phyloP scores from a whole-genome alignment of 2,329 filamentous ascomycete genomes.

The Scedosporium dehoogii region DNA sequence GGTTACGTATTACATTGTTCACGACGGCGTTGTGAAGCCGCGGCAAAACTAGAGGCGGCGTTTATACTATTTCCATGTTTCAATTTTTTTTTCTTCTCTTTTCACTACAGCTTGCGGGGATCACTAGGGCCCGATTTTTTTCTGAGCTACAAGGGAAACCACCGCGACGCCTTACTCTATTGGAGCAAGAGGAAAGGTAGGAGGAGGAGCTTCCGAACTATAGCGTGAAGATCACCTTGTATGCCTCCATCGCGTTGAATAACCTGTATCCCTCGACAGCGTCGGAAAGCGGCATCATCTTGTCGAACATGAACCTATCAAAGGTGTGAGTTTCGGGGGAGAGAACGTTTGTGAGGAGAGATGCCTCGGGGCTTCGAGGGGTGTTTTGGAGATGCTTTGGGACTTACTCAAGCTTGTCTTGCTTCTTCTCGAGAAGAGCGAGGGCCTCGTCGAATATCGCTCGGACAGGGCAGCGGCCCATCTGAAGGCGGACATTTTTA shows the following conservation, averaged over 20 bases:
- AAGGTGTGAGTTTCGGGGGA: background rate
- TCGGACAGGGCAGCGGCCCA: conserved; percentile 66
- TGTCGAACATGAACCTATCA: conserved; percentile 64
- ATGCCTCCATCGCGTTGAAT: conserved; percentile 63
- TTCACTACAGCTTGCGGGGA: background rate
- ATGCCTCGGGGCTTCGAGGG: conserved; percentile 27
- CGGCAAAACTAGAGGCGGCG: conserved; percentile 55
- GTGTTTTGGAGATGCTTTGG: conserved; percentile 33
- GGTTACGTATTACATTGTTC: conserved; percentile 74
- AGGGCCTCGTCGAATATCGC: conserved; percentile 59
- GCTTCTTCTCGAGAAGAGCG: conserved; percentile 49
- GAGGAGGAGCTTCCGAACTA: conserved; percentile 13
- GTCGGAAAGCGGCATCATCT: conserved; percentile 59
- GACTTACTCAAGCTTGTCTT: conserved; percentile 51
- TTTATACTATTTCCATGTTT: background rate
- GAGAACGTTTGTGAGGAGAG: too few species aligned
- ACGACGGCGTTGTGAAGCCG: conserved; percentile 80
- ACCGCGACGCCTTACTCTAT: too few species aligned
- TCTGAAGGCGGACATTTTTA: conserved; percentile 65
- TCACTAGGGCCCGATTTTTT: too few species aligned
- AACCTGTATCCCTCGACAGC: conserved; percentile 60
- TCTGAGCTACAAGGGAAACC: too few species aligned
- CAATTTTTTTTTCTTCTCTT: background rate
- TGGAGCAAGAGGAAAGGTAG: background rate
- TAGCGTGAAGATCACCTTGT: conserved; percentile 61